Conservation (phyloP, 768 basidiomycete genomes). For the Rhizopogon roseolus region DNA sequence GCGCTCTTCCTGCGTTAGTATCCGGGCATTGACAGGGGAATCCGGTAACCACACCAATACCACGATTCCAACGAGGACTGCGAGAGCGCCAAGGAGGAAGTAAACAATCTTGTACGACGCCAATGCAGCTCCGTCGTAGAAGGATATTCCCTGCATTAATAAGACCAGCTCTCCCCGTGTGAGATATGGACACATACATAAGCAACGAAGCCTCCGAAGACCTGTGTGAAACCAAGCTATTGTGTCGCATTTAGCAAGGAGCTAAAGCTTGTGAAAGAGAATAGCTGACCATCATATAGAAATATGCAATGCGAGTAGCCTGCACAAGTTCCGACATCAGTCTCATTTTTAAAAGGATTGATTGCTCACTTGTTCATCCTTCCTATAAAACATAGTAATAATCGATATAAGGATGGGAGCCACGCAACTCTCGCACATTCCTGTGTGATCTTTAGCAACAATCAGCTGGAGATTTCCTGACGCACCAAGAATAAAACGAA, state of each 20-base stretch:
- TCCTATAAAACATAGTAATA: conserved; percentile 35
- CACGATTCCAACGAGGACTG: conserved; percentile 29
- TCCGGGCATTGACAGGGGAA: conserved; percentile 33
- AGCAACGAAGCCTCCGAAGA: conserved; percentile 35
- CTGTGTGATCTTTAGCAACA: conserved; percentile 9
- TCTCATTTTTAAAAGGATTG: neutral
- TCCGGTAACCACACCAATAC: conserved; percentile 36
- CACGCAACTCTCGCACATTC: conserved; percentile 36
- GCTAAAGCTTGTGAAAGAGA: neutral
- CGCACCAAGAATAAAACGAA: conserved; percentile 33
- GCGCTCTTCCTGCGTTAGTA: conserved; percentile 32
- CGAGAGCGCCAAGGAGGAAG: conserved; percentile 33
- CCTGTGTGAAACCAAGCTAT: conserved; percentile 25
- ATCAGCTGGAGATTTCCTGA: neutral
- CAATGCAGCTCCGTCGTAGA: conserved; percentile 25
- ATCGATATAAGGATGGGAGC: conserved; percentile 35
- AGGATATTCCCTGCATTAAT: conserved; percentile 26
- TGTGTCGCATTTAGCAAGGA: neutral
- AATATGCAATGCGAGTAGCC: conserved; percentile 29
- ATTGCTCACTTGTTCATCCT: conserved; percentile 30
- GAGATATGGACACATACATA: conserved; percentile 17
- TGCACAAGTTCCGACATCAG: conserved; percentile 1
- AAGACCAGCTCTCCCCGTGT: neutral
- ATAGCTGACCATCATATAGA: conserved; percentile 30
- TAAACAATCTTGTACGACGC: conserved; percentile 35